Conservation (phyloP, 768 basidiomycete genomes). For the Artomyces pyxidatus region DNA sequence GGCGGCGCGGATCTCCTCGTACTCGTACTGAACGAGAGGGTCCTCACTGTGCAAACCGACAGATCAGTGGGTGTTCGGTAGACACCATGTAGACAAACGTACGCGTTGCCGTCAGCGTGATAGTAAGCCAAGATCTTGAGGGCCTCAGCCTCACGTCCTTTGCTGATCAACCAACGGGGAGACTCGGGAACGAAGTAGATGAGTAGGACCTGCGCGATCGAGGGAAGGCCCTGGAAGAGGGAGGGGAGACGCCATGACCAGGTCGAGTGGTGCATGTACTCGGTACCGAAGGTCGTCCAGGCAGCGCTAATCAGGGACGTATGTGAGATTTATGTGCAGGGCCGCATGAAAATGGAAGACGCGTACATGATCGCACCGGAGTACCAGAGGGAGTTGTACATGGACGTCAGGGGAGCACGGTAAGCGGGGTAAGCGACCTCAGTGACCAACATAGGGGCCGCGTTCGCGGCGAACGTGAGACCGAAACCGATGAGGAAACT, state of each 20-base stretch:
- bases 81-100: not conserved
- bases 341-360: not conserved
- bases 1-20: conserved; percentile 30
- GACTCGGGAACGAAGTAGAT: conserved; percentile 37
- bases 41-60: conserved; percentile 1
- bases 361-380: conserved; percentile 29
- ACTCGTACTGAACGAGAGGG: conserved; percentile 22
- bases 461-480: conserved; percentile 30
- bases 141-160: conserved; percentile 35
- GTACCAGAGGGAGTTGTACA: conserved; percentile 38
- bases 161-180: conserved; percentile 22
- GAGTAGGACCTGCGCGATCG: conserved; percentile 28
- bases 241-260: conserved; percentile 40
- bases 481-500: conserved; percentile 37
- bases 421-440: conserved; percentile 45
- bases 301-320: conserved; percentile 15
- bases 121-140: conserved; percentile 43
- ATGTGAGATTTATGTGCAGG: not conserved
- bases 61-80: not conserved
- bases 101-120: conserved; percentile 43
- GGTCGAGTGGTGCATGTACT: conserved; percentile 24
- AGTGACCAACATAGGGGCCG: conserved; percentile 42
- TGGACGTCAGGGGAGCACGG: conserved; percentile 35
- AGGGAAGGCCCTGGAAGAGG: conserved; percentile 27
- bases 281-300: conserved; percentile 37